phyloP scores from a whole-genome alignment of 495 filamentous ascomycete genomes.

The Neurospora discreta region DNA sequence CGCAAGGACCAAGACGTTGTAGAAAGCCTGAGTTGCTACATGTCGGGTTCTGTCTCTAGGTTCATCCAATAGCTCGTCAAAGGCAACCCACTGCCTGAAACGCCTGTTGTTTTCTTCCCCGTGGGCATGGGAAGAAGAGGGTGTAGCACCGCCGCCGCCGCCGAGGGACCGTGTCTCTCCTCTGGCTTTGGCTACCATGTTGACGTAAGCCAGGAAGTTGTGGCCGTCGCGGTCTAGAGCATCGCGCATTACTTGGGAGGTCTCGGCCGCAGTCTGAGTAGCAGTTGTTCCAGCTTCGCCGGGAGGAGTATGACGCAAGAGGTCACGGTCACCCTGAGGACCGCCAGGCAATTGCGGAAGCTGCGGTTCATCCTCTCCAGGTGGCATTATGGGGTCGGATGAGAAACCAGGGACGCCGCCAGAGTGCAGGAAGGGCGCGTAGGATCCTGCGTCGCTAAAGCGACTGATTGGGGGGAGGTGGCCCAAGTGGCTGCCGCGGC shows the following conservation, averaged over 20 bases:
- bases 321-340: background rate
- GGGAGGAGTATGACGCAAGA: background rate
- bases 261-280: background rate
- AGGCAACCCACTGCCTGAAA: conserved; percentile 32
- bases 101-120: background rate
- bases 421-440: conserved; percentile 14
- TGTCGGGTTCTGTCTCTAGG: conserved; percentile 38
- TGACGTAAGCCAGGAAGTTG: conserved; percentile 47
- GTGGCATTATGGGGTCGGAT: conserved; percentile 7
- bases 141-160: background rate
- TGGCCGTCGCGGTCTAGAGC: conserved; percentile 27
- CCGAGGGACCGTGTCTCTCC: conserved; percentile 14
- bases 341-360: background rate
- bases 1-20: conserved; percentile 59
- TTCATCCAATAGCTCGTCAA: conserved; percentile 50
- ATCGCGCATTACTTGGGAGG: conserved; percentile 13
- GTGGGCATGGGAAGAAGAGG: background rate
- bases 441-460: conserved; percentile 23
- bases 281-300: background rate
- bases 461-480: conserved; percentile 21
- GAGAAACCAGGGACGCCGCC: conserved; percentile 16
- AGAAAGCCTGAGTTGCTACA: conserved; percentile 62
- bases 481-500: conserved; percentile 17
- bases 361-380: conserved; percentile 3
- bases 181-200: conserved; percentile 21